These are phyloP conservation scores for Spiromastix sp. DNA, from an alignment of 2,329 filamentous ascomycete genomes.

Conservation along the genomic window DNA sequence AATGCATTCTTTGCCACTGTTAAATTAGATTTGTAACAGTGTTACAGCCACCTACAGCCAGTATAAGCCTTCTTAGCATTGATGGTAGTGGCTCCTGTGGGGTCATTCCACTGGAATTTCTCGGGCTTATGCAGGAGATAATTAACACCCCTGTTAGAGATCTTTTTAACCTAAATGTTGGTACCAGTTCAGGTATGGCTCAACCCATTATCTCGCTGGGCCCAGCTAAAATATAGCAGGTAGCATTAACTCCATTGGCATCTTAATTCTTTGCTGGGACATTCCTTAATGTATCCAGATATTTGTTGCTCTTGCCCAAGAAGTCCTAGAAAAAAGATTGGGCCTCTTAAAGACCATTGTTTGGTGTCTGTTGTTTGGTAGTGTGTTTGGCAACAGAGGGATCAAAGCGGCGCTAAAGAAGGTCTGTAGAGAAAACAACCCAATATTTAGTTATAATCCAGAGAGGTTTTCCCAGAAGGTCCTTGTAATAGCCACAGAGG, in stretches of 20 bases:
- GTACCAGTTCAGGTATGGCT: conserved; percentile 1
- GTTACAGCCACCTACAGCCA: conserved; percentile 23
- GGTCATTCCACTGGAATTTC: conserved; percentile 11
- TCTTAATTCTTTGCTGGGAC: neutral
- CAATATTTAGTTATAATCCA: neutral
- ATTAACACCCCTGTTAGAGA: conserved; percentile 5
- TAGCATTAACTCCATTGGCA: neutral
- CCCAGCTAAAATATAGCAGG: neutral
- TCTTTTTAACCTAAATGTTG: conserved; percentile 7
- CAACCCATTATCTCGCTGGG: too few relatives aligned
- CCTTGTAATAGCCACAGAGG: neutral
- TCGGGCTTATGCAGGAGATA: conserved; percentile 8
- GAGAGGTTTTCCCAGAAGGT: neutral
- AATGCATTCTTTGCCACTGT: conserved; percentile 20
- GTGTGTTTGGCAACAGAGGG: neutral
- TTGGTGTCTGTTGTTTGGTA: neutral
- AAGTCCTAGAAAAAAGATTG: neutral
- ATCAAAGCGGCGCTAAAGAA: neutral
- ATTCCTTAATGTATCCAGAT: neutral
- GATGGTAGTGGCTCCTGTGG: conserved; percentile 24
- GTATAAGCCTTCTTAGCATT: conserved; percentile 24
- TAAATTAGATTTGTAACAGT: conserved; percentile 11
- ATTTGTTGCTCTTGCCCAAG: neutral
- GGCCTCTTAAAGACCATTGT: neutral
- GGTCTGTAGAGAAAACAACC: neutral